Evolutionary conservation across 805 yeast genomes (phyloP), one percentile per base, ranked within the genome.

Genomic region (Cyberlindnera americana): DNA sequence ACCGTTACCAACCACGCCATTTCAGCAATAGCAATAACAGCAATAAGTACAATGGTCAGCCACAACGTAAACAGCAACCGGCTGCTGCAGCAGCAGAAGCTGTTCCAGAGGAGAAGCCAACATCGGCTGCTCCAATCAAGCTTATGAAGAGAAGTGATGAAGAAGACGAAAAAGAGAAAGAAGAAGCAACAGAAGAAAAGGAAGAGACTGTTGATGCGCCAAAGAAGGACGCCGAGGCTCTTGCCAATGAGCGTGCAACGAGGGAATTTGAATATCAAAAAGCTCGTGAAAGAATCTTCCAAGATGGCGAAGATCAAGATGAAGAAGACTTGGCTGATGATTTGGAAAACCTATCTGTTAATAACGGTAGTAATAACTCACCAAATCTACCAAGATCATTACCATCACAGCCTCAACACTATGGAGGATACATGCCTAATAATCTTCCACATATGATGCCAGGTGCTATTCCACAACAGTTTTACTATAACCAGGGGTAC

Each of bases 221-320:
- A 21, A 31, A 31, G 19, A 31, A 22, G 18, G 17, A 37, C 29
- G 13, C 47, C 1, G 36, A 19, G 11, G 48, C 49, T 12, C 48
- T 65, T 8, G 70, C 64, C 38, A 47, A 51, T 6, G 67, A 63
- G 29, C 53, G 68, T 24, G 60, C 68, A 8, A 57, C 67, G 4
- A 67, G 67, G 43, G 77, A 72, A 47, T 67, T 64, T 29, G 50
- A 61, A 25, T 75, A 75, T 47, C 65, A 62, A 44, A 56, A 57
- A 35, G 61, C 62, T 3, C 61, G 73, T 42, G 62, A 70, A 40
- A 51, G 68, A 41, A 64, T 67, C 38, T 64, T 65, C 47, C 59
- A 57, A 33, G 41, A 44, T 16, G 48, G 43, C 1, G 57, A 52
- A 28, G 64, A 62, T n/a, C 60, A 60, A 6, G 54, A 52, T 3